These are phyloP conservation scores for Seiridium cupressi DNA, from an alignment of 2,329 filamentous ascomycete genomes.

Conservation along the genomic window DNA sequence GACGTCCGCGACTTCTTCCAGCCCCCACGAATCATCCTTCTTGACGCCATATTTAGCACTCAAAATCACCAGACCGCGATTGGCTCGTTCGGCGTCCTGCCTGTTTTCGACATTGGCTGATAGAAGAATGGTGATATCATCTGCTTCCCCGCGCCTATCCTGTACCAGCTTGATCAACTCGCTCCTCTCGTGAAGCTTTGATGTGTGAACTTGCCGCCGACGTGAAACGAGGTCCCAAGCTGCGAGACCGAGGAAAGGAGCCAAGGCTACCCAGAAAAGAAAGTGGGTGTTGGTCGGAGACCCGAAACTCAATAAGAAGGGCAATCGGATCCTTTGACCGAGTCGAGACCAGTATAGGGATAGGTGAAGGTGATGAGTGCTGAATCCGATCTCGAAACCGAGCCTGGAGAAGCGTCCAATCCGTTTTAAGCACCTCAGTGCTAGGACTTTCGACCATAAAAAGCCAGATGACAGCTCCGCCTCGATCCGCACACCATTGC, in stretches of 20 bases:
- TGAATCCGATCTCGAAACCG: slow-evolving; percentile 43
- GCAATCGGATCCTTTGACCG: slow-evolving; percentile 41
- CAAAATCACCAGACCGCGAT: slow-evolving; percentile 44
- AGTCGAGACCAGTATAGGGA: slow-evolving; percentile 47
- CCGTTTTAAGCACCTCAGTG: slow-evolving; percentile 41
- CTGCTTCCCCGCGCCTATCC: slow-evolving; percentile 39
- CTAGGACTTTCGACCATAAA: slow-evolving; percentile 34
- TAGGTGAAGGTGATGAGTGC: slow-evolving; percentile 38
- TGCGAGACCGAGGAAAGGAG: slow-evolving; percentile 39
- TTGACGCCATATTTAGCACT: slow-evolving; percentile 46
- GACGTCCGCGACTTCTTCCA: slow-evolving; percentile 47
- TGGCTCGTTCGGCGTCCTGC: slow-evolving; percentile 33
- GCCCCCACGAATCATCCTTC: slow-evolving; percentile 25
- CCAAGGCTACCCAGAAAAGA: slow-evolving; percentile 35
- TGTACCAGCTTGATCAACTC: slow-evolving; percentile 22
- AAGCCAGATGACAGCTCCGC: slow-evolving; percentile 38
- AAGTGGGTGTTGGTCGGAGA: slow-evolving; percentile 23
- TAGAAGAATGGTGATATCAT: slow-evolving; percentile 42
- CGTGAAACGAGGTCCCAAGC: slow-evolving; percentile 30
- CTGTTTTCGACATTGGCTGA: slow-evolving; percentile 35
- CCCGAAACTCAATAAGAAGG: slow-evolving; percentile 36
- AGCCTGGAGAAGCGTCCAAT: slow-evolving; percentile 38
- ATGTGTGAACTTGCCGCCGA: slow-evolving; percentile 5
- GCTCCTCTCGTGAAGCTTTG: slow-evolving; percentile 16
- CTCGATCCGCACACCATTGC: slow-evolving; percentile 34